These are phyloP conservation scores for Diplodia intermedia DNA, from an alignment of 2,329 filamentous ascomycete genomes.

Conservation along the genomic window DNA sequence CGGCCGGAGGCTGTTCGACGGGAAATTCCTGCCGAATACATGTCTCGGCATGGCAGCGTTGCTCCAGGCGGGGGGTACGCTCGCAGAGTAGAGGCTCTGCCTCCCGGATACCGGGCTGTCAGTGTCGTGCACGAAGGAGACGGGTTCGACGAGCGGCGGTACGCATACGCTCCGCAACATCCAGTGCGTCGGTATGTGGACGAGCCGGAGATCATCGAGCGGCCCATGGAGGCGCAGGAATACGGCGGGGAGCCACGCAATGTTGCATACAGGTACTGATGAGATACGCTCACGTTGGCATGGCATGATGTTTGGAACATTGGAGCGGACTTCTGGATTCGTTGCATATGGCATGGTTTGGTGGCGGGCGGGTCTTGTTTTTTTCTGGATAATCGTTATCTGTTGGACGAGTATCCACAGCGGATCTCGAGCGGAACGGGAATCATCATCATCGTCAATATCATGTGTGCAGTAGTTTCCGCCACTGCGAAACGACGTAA, in stretches of 20 bases:
- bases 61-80: conserved; percentile 45
- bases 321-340: conserved; percentile 8
- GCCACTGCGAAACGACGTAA: conserved; percentile 16
- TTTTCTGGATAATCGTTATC: background rate
- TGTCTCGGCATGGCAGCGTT: conserved; percentile 49
- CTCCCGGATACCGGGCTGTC: conserved; percentile 49
- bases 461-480: conserved; percentile 9
- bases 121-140: conserved; percentile 50
- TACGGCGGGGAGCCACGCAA: conserved; percentile 43
- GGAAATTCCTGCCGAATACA: conserved; percentile 45
- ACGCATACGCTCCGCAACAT: conserved; percentile 38
- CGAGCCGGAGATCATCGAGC: conserved; percentile 39
- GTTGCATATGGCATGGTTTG: conserved; percentile 13
- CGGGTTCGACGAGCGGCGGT: conserved; percentile 43
- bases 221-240: conserved; percentile 38
- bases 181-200: conserved; percentile 52
- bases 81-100: conserved; percentile 37
- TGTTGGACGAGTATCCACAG: background rate
- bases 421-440: background rate
- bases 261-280: conserved; percentile 47
- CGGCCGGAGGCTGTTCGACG: conserved; percentile 47
- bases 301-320: conserved; percentile 10
- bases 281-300: conserved; percentile 10
- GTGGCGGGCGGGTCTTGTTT: conserved; percentile 4
- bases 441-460: background rate